Evolutionary conservation across 345 rosid species (phyloP), one percentile per base, ranked within the genome.

Genomic region (Conringia planisiliqua): DNA sequence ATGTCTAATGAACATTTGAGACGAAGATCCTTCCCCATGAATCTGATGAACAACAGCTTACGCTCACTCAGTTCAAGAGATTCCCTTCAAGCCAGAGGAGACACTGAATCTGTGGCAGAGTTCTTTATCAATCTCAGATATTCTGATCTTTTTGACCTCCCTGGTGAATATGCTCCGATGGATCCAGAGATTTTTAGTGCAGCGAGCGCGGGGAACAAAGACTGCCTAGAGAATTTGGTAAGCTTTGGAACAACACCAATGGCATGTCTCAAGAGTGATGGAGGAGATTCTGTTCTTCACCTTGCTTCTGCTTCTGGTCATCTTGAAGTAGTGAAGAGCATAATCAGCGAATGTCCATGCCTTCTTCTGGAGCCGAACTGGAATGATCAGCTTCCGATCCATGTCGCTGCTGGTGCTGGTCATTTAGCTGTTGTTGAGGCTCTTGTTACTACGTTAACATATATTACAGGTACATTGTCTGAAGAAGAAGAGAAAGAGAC

Each of bases 361-460:
- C 57, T 70, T 56, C 22, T 70, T 0, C 10, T 56, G 18, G 44
- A 40, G 10, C 30, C 36, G 11, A 73, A 48, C 10, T 20, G 1
- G 10, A 11, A 51, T 6, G 48, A 67, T 10, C 27, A 64, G 14
- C 33, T 68, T 51, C 48, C 71, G 1, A 16, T 81, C 13, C 81
- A 81, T 36, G 39, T 22, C 0, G 76, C 76, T 40, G 38, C 77
- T 20, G 6, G 18, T 33, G 51, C 59, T 9, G 78, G 75, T 1
- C 63, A 26, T 17, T 10, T 6, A 22, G 5, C 2, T 22, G 54
- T 62, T 70, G 27, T 56, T 2, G 2, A 51, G 24, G n/a, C 7
- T 39, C 66, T 76, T 24, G 66, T 32, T 48, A 8, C 6, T 0
- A 1, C 11, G 2, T 6, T 42, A 12, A 62, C 14, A 7, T 42